phyloP scores from a whole-genome alignment of 768 basidiomycete genomes.

The Lepiota venenata region DNA sequence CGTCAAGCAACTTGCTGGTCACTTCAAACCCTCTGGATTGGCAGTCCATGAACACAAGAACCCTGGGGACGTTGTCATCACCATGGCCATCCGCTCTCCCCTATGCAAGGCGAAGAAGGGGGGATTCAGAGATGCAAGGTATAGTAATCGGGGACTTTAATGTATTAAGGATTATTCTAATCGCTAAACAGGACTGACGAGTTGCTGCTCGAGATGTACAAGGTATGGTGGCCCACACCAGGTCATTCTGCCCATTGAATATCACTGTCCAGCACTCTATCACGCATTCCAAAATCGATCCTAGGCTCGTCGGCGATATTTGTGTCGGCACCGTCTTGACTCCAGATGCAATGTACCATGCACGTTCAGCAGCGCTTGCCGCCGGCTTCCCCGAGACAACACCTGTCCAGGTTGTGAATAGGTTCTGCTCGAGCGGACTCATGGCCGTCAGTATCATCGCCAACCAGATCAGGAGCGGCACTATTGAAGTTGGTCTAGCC shows the following conservation, averaged over 20 bases:
- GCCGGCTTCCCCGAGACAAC: constrained; percentile 80
- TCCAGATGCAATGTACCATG: constrained; percentile 62
- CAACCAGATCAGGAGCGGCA: constrained; percentile 73
- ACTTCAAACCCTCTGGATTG: constrained; percentile 47
- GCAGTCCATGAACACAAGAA: constrained; percentile 52
- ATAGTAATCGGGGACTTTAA: not conserved
- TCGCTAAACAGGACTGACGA: constrained; percentile 60
- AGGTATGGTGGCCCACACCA: constrained; percentile 35
- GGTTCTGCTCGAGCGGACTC: constrained; percentile 84
- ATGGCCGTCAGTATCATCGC: constrained; percentile 78
- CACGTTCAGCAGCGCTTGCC: constrained; percentile 70
- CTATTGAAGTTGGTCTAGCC: constrained; percentile 78
- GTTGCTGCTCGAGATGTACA: constrained; percentile 78
- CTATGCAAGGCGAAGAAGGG: constrained; percentile 77
- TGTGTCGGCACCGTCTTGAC: constrained; percentile 77
- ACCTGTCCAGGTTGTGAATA: constrained; percentile 70
- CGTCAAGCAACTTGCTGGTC: constrained; percentile 62
- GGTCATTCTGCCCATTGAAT: not conserved
- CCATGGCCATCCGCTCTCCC: constrained; percentile 75
- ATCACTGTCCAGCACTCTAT: constrained; percentile 48
- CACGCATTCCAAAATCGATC: constrained; percentile 54
- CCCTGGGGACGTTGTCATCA: constrained; percentile 80
- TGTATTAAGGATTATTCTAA: not conserved
- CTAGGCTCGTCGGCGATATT: constrained; percentile 67
- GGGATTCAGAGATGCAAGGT: constrained; percentile 69